Evolutionary conservation across 768 basidiomycete genomes (phyloP), one percentile per base, ranked within the genome.

Genomic region (Postia placenta): DNA sequence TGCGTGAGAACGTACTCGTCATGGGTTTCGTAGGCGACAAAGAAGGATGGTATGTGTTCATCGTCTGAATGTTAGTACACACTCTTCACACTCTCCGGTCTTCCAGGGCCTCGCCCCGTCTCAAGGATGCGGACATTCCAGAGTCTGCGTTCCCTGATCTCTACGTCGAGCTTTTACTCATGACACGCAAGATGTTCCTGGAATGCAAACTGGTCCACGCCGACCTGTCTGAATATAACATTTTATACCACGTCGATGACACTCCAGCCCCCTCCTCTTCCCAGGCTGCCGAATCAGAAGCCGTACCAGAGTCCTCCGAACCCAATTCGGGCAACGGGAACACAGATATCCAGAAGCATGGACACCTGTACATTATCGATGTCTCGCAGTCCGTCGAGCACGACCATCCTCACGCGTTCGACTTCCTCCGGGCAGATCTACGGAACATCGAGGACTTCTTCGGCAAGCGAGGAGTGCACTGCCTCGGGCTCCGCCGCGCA

Each of bases 351-450:
- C 25, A 41, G 11, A 5, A 42, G 22, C 61, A 36, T 42, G 74
- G 68, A 1, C 90, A 92, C 60, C 75, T 96, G 15, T 92, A 80
- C 67, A 85, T 98, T 58, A 98, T 99, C 69, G 96, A 99, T 65
- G 96, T 99, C 50, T 96, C 94, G 1, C 96, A 99, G 64, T 94
- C 92, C 54, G 94, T 99, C 28, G 96, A 99, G 60, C 94, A 97
- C 62, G 95, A 98, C 66, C 96, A 99, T 59, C 96, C 95, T 0
- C 75, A 86, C 24, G 92, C 96, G 0, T 97, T 93, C 63, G 95
- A 99, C 66, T 99, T 99, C 69, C 75, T 99, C 30, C 84, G 94
- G 23, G 83, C 76, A 39, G 96, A 99, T 66, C 78, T 99, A 43
- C 83, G 82, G 57, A 98, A 99, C 63, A 74, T 93, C 37, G 92